These are phyloP conservation scores for Hanseniaspora valbyensis DNA, from an alignment of 805 yeast species.

Conservation along the genomic window DNA sequence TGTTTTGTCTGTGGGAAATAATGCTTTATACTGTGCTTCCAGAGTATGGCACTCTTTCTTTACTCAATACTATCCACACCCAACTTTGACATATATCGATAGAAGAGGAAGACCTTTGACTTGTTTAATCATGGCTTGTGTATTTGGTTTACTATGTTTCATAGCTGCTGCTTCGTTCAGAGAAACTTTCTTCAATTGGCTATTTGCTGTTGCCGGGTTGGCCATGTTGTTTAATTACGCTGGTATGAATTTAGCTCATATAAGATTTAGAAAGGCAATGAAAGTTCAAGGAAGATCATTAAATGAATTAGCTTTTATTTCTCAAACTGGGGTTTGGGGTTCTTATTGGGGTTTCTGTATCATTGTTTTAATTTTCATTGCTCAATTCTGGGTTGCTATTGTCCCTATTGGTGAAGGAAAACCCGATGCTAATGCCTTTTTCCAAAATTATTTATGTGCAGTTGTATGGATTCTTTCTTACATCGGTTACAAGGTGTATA, in stretches of 20 bases:
- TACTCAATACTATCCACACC: conserved; percentile 32
- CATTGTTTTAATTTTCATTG: conserved; percentile 41
- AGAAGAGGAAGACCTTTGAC: conserved; percentile 49
- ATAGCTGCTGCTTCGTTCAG: conserved; percentile 52
- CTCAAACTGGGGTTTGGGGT: conserved; percentile 44
- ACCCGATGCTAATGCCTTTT: conserved; percentile 35
- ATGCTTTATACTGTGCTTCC: conserved; percentile 67
- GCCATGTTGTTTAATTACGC: conserved; percentile 55
- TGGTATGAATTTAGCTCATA: conserved; percentile 44
- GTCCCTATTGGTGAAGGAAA: conserved; percentile 51
- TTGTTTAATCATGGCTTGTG: conserved; percentile 41
- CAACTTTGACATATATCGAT: conserved; percentile 42
- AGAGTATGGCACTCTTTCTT: conserved; percentile 45
- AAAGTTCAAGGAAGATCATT: conserved; percentile 40
- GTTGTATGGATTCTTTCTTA: conserved; percentile 36
- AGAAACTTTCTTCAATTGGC: conserved; percentile 52
- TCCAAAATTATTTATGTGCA: conserved; percentile 38
- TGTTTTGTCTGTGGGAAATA: conserved; percentile 72
- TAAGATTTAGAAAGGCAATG: conserved; percentile 51
- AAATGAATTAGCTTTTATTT: conserved; percentile 42
- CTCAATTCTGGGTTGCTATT: conserved; percentile 62
- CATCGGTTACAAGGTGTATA: conserved; percentile 38
- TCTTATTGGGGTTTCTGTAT: conserved; percentile 42
- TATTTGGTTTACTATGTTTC: conserved; percentile 52
- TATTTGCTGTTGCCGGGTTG: conserved; percentile 50